Percentiles rank a stretch among this genome's conserved stretches.
phyloP scores from a whole-genome alignment of 75 land plant species.

The Cunninghamia lanceolata region DNA sequence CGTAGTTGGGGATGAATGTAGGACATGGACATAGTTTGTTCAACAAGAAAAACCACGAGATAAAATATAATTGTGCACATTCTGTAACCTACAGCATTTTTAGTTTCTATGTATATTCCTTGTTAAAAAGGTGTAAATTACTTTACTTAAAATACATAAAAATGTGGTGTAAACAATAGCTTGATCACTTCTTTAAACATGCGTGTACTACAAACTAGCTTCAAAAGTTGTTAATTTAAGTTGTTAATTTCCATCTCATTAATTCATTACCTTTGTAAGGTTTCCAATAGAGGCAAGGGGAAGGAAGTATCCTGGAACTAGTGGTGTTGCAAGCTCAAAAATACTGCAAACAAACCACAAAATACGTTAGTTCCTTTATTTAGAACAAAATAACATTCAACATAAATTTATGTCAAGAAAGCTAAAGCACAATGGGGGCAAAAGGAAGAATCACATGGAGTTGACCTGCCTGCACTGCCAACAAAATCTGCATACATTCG shows the following conservation, averaged over 20 bases:
- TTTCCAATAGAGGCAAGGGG: slow-evolving; percentile 93
- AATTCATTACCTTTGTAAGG: slow-evolving; percentile 77
- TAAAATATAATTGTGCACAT: neutral
- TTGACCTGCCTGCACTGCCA: slow-evolving; percentile 96
- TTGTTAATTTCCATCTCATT: neutral
- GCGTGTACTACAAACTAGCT: neutral
- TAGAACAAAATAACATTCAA: neutral
- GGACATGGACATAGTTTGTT: neutral
- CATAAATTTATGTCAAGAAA: neutral
- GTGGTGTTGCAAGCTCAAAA: slow-evolving; percentile 87
- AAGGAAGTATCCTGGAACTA: slow-evolving; percentile 82
- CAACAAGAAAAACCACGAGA: neutral
- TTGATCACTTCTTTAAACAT: neutral
- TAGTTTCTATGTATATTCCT: neutral
- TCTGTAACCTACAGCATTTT: neutral
- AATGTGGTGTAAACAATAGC: neutral
- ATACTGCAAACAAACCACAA: slow-evolving; percentile 54
- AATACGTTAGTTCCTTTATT: neutral
- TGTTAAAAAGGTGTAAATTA: too few relatives aligned
- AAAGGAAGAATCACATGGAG: neutral
- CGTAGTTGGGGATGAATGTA: too few relatives aligned
- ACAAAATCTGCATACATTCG: slow-evolving; percentile 98
- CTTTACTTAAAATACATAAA: neutral
- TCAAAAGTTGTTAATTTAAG: neutral
- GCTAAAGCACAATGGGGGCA: neutral